phyloP scores from a whole-genome alignment of 2,329 filamentous ascomycete species.

The Aspergillus eucalypticola region DNA sequence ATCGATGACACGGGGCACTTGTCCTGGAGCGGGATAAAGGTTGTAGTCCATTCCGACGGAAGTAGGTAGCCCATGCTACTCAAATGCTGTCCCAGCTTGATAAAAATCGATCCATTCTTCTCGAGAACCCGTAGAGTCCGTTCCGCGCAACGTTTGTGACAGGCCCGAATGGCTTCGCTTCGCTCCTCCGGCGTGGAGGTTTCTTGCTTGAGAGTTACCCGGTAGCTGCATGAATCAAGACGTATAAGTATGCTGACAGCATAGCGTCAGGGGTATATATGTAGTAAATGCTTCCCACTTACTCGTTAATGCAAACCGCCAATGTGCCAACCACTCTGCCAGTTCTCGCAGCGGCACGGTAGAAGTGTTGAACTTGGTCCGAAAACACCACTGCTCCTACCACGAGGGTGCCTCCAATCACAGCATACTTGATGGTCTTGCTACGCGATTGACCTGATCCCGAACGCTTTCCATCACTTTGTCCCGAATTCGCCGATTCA shows the following conservation, averaged over 20 bases:
- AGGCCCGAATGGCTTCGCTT: constrained; percentile 70
- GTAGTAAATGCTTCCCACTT: constrained; percentile 41
- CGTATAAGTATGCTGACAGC: constrained; percentile 10
- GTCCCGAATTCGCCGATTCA: constrained; percentile 10
- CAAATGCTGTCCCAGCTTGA: constrained; percentile 94
- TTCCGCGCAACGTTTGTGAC: constrained; percentile 89
- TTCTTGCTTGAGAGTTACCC: constrained; percentile 73
- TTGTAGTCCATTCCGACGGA: constrained; percentile 88
- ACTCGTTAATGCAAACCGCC: constrained; percentile 87
- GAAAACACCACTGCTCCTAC: constrained; percentile 53
- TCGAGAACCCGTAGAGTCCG: constrained; percentile 84
- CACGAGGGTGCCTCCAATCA: constrained; percentile 40
- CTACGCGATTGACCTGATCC: constrained; percentile 20
- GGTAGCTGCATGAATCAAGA: constrained; percentile 64
- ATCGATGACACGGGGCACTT: constrained; percentile 90
- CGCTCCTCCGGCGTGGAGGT: constrained; percentile 64
- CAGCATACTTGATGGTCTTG: constrained; percentile 34
- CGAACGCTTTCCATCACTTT: constrained; percentile 13
- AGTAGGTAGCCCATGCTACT: constrained; percentile 95
- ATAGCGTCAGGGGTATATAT: not conserved
- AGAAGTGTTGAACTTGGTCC: constrained; percentile 73
- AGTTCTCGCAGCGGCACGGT: constrained; percentile 72
- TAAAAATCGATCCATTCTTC: constrained; percentile 97
- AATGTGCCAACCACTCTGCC: constrained; percentile 75
- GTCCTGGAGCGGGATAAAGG: constrained; percentile 94